Conservation (phyloP, 2,329 filamentous ascomycete genomes). For the Ceratocystis smalleyi region DNA sequence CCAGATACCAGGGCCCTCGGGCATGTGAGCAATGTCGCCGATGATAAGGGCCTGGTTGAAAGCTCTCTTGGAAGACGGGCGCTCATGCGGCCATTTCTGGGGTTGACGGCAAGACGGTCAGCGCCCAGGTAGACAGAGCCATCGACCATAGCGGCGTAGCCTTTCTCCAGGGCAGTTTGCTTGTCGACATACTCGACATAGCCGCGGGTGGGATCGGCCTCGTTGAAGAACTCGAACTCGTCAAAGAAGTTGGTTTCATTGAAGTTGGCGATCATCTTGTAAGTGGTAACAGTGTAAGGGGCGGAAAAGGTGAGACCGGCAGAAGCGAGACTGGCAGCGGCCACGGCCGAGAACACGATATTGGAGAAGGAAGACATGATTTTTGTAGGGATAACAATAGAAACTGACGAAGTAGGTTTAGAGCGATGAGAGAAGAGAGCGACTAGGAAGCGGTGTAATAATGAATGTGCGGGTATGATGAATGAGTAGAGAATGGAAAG, state of each 20-base stretch:
- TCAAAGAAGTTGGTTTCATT: constrained; percentile 41
- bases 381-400: neutral
- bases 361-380: constrained; percentile 11
- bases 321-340: constrained; percentile 2
- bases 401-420: neutral
- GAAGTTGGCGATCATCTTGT: constrained; percentile 34
- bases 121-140: constrained; percentile 52
- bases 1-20: constrained; percentile 53
- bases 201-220: constrained; percentile 54
- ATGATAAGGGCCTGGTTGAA: constrained; percentile 59
- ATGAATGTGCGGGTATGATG: neutral
- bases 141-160: constrained; percentile 43
- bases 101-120: constrained; percentile 43
- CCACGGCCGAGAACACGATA: constrained; percentile 3
- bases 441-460: neutral
- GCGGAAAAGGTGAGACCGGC: neutral
- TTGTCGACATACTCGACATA: constrained; percentile 55
- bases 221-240: constrained; percentile 41
- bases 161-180: constrained; percentile 36
- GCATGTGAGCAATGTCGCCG: constrained; percentile 61
- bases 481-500: neutral
- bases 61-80: constrained; percentile 51
- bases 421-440: neutral
- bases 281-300: constrained; percentile 21
- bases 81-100: constrained; percentile 47